Base-by-base conservation (phyloP, 352 stramenopile genomes). In the Phytopythium oedochilum region DNA sequence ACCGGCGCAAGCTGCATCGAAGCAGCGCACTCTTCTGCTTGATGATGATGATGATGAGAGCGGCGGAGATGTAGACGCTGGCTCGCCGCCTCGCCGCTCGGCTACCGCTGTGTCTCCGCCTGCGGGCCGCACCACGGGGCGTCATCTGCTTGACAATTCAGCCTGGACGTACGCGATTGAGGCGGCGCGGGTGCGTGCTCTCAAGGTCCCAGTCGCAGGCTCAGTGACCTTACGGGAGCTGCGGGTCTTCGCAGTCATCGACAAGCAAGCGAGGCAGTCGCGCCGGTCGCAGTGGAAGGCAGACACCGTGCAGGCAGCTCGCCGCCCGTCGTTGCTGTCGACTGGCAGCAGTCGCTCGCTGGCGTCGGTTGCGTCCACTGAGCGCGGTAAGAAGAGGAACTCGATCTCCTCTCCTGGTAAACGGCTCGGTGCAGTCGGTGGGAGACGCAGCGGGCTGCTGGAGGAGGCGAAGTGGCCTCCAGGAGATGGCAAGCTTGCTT, bases 391-490 rank as follows among this genome's bases (percentile, higher is more conserved):
- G 10, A 8, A 17, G 15, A 29, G 40, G 10, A 47, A 22, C 23
- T 39, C 47, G 2, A 53, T 17, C 29, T 39, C 47, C 20, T 43
- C 47, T 14, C 47, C 47, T 10, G 31, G 20, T 29, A 17, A 31
- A 14, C 32, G 47, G 5, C 12, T 5, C 25, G 11, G 31, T 12
- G 20, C 32, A 38, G n/a, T 22, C 1, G 8, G 45, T 20, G 57
- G 14, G 12, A 61, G 63, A 42, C 61, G 64, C 7, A 86, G 71
- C 39, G 74, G 76, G 2, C 56, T 85, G 11, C 59, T 84, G 14
- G 66, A 89, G 44, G 78, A 86, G 38, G 78, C 75, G 32, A 72
- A 63, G 38, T 90, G 80, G 80, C 31, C 60, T 10, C 42, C 61
- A 46, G 63, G 70, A 18, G 64, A 83, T 40, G 80, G 83, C 4